Percentiles rank a stretch among this genome's conserved stretches.
These are phyloP conservation scores for Phaeomoniella chlamydospora DNA, from an alignment of 2,329 filamentous ascomycete genomes.

Conservation along the genomic window DNA sequence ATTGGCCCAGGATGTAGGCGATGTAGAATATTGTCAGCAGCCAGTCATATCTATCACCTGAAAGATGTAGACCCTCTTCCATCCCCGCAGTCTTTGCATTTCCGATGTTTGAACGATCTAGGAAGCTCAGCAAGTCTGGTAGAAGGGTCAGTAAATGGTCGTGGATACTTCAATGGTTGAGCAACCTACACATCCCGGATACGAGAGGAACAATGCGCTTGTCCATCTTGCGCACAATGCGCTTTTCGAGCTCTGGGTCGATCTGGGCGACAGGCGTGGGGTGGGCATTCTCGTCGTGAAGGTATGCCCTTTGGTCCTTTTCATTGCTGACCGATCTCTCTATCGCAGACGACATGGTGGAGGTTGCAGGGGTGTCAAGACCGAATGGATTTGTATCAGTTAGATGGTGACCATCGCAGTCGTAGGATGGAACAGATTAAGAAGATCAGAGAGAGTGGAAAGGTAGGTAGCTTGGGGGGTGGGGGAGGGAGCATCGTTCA, in stretches of 20 bases:
- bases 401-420: no score
- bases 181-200: slow-evolving; percentile 23
- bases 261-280: slow-evolving; percentile 8
- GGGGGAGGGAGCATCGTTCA: no score
- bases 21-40: slow-evolving; percentile 39
- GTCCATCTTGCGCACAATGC: slow-evolving; percentile 22
- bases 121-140: slow-evolving; percentile 29
- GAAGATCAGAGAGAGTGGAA: no score
- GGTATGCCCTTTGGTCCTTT: no score
- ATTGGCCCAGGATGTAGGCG: slow-evolving; percentile 12
- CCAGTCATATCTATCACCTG: slow-evolving; percentile 32
- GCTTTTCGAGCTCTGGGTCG: slow-evolving; percentile 19
- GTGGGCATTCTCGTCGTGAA: not conserved
- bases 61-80: slow-evolving; percentile 31
- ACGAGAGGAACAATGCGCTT: slow-evolving; percentile 18
- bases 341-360: no score
- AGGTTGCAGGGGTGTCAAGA: no score
- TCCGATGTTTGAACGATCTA: slow-evolving; percentile 37
- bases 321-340: no score
- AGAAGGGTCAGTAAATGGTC: slow-evolving; percentile 3
- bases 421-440: no score
- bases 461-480: no score
- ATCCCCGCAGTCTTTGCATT: slow-evolving; percentile 42
- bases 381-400: no score
- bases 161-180: slow-evolving; percentile 1